Base-by-base conservation (phyloP, 2,329 filamentous ascomycete species). In the Alternaria ventricosa region DNA sequence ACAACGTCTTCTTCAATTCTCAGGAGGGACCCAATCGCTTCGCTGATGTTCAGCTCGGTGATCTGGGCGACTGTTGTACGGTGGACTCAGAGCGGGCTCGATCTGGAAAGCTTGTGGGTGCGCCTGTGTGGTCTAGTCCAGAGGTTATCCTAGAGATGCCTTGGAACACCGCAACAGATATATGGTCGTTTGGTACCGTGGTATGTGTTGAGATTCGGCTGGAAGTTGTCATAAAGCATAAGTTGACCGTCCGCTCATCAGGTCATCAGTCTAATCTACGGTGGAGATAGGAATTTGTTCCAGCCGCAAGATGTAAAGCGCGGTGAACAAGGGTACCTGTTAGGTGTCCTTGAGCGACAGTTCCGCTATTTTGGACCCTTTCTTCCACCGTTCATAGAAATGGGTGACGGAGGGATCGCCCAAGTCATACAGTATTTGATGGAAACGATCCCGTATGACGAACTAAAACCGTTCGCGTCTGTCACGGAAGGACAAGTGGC, bases 171-270 rank as follows among this genome's bases (percentile, higher is more conserved):
- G 70, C 80, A 22, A 75, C 78, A 46, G 79, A 82, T 58, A 81
- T 82, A 63, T 82, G 79, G 78, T 82, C 79, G 46, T 80, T 81
- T 63, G 77, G 80, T 44, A 66, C 77, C 50, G 75, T 75, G 65
- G 78, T 78, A n/a, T 41, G 69, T 59, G 76, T 75, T 10, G 33
- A 4, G 25, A 13, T 50, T n/a, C 33, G 51, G 47, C 33, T 63
- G 15, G 30, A 50, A 47, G 1, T 41, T 3, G 33, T 41, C 33
- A 41, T 5, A n/a, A 5, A 41, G 33, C 33, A 41, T 3, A 41
- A 2, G 8, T 4, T 41, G 33, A 41, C 33, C 3, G 15, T n/a
- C 33, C 7, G 15, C 41, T 55, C 8, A 55, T 3, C 6, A 77
- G 74, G 69, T 77, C 2, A 73, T 77, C 22, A 75, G 68, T 59